Conservation (phyloP, 352 stramenopile species). For the Nothophytophthora sp. region DNA sequence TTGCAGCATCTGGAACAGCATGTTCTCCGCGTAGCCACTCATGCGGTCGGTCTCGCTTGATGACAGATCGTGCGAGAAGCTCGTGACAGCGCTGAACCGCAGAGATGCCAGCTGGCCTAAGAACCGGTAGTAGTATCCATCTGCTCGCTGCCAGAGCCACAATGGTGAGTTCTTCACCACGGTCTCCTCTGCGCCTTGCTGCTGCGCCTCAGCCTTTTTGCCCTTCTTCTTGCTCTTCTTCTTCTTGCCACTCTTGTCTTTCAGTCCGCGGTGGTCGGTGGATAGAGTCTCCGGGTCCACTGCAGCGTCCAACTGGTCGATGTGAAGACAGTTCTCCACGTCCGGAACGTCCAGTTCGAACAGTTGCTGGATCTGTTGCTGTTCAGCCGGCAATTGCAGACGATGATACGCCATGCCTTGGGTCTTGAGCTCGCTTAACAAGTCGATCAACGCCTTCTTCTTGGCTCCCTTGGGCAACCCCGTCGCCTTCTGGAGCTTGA, state of each 20-base stretch:
- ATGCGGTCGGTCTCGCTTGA: slow-evolving; percentile 84
- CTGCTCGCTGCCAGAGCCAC: slow-evolving; percentile 85
- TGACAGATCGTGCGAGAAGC: slow-evolving; percentile 87
- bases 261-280: slow-evolving; percentile 8
- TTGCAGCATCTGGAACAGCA: slow-evolving; percentile 88
- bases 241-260: slow-evolving; percentile 26
- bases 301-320: slow-evolving; percentile 63
- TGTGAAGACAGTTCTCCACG: slow-evolving; percentile 78
- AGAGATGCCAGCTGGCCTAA: slow-evolving; percentile 75
- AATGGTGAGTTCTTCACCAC: slow-evolving; percentile 57
- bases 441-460: slow-evolving; percentile 96
- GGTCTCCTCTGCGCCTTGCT: slow-evolving; percentile 9
- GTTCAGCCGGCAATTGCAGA: slow-evolving; percentile 67
- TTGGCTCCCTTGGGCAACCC: slow-evolving; percentile 96
- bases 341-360: slow-evolving; percentile 85
- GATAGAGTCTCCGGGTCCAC: slow-evolving; percentile 26
- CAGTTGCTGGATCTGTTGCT: slow-evolving; percentile 80
- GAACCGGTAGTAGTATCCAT: slow-evolving; percentile 91
- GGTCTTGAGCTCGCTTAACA: slow-evolving; percentile 90
- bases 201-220: slow-evolving; percentile 14
- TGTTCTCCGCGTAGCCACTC: slow-evolving; percentile 90
- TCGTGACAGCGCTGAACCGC: slow-evolving; percentile 77
- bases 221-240: slow-evolving; percentile 29
- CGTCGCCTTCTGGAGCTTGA: slow-evolving; percentile 66
- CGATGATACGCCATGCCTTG: slow-evolving; percentile 85